These are phyloP conservation scores for Calonectria fujianensis DNA, from an alignment of 2,329 filamentous ascomycete genomes.

Conservation along the genomic window DNA sequence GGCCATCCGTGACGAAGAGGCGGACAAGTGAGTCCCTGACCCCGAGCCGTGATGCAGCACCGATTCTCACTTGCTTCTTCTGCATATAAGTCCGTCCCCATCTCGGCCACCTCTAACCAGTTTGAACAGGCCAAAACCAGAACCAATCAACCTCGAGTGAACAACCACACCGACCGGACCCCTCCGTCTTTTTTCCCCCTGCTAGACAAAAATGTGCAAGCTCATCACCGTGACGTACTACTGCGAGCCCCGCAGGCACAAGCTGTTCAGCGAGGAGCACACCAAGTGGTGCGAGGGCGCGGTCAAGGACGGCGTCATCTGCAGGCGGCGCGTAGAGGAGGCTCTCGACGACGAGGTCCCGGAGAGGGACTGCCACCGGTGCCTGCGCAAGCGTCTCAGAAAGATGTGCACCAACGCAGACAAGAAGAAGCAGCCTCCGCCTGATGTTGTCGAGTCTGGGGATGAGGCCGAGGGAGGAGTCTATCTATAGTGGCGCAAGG, in stretches of 20 bases:
- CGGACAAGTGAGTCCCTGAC: slow-evolving; percentile 1
- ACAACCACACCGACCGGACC: neutral
- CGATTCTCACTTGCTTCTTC: neutral
- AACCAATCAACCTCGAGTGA: neutral
- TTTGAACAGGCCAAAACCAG: neutral
- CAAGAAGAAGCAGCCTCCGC: neutral
- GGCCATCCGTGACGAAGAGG: slow-evolving; percentile 3
- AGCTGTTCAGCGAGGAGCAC: neutral
- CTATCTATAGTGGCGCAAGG: neutral
- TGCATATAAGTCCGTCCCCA: neutral
- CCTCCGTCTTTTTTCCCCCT: neutral
- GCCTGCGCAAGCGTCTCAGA: neutral
- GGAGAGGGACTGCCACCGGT: neutral
- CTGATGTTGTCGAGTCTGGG: neutral
- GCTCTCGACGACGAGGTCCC: neutral
- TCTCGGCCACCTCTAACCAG: neutral
- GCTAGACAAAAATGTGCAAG: neutral
- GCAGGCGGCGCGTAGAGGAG: neutral
- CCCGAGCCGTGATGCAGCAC: too few relatives aligned
- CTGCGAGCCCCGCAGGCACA: neutral
- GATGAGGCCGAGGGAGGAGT: neutral
- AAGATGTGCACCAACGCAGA: neutral
- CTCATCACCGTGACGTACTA: neutral
- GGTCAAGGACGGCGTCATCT: neutral
- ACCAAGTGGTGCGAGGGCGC: neutral